A percentile compares a stretch with the other conserved stretches of the same genome.
These are phyloP conservation scores for Paraphaeosphaeria minitans DNA, from an alignment of 2,329 filamentous ascomycete genomes.

Conservation along the genomic window DNA sequence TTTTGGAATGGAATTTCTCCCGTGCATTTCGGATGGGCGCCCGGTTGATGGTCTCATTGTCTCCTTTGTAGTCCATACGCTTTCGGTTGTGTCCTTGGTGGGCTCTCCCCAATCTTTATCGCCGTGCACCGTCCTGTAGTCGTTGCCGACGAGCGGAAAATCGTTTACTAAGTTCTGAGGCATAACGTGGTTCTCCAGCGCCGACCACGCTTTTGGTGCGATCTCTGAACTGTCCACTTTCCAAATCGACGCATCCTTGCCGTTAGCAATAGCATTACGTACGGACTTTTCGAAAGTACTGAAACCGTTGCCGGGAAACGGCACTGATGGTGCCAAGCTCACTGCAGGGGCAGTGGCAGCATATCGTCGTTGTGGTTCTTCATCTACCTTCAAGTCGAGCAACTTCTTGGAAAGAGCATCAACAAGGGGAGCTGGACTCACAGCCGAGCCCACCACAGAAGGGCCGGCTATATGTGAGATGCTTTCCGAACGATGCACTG, in stretches of 20 bases:
- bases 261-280: neutral
- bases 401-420: neutral
- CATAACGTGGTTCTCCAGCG: neutral
- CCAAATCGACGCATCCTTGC: neutral
- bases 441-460: neutral
- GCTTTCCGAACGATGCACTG: constrained; percentile 8
- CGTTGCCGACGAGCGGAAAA: neutral
- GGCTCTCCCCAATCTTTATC: neutral
- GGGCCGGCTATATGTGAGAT: constrained; percentile 2
- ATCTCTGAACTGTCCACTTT: neutral
- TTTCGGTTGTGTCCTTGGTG: neutral
- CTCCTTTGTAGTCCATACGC: neutral
- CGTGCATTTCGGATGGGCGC: neutral
- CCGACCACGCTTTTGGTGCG: neutral
- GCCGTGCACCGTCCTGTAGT: neutral
- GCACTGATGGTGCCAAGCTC: neutral
- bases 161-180: neutral
- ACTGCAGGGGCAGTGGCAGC: neutral
- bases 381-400: neutral
- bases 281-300: constrained; percentile 3
- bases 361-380: neutral
- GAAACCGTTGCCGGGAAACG: neutral
- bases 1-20: neutral
- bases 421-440: neutral
- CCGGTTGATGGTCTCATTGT: neutral